Percentiles rank a stretch among this genome's conserved stretches.
Evolutionary conservation across 768 basidiomycete genomes (phyloP).

Genomic region (Suillus placidus): DNA sequence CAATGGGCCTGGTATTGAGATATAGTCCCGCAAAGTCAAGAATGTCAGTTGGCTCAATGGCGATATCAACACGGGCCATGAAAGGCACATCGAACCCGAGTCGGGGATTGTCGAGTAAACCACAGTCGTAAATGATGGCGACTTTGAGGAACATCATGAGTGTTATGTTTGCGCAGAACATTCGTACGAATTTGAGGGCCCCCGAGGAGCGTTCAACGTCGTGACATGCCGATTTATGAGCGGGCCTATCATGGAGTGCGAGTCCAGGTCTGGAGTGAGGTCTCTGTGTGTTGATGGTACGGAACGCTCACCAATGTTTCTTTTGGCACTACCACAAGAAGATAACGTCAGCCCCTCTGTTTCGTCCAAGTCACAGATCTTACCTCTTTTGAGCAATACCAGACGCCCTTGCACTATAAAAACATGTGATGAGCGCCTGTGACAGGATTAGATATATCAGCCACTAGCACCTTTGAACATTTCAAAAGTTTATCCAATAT

Average conservation of each 20-base stretch:
- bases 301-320: conserved; percentile 18
- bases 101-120: conserved; percentile 13
- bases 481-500: conserved; percentile 13
- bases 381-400: conserved; percentile 24
- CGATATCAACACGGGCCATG: conserved; percentile 20
- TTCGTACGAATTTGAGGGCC: conserved; percentile 18
- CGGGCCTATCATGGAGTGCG: conserved; percentile 12
- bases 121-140: conserved; percentile 19
- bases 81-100: conserved; percentile 20
- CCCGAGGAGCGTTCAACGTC: conserved; percentile 19
- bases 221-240: conserved; percentile 18
- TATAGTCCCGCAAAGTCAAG: conserved; percentile 12
- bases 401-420: conserved; percentile 21
- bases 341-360: not conserved
- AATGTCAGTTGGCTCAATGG: conserved; percentile 17
- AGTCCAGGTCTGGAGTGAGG: not conserved
- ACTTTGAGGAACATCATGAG: conserved; percentile 13
- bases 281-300: not conserved
- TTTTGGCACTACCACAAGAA: conserved; percentile 16
- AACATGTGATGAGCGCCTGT: not conserved
- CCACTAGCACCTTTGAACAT: conserved; percentile 15
- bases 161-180: conserved; percentile 12
- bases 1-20: conserved; percentile 11
- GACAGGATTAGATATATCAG: not conserved
- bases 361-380: not conserved